These are phyloP conservation scores for Gossypium aridum DNA, from an alignment of 441 rosid genomes.

Conservation along the genomic window DNA sequence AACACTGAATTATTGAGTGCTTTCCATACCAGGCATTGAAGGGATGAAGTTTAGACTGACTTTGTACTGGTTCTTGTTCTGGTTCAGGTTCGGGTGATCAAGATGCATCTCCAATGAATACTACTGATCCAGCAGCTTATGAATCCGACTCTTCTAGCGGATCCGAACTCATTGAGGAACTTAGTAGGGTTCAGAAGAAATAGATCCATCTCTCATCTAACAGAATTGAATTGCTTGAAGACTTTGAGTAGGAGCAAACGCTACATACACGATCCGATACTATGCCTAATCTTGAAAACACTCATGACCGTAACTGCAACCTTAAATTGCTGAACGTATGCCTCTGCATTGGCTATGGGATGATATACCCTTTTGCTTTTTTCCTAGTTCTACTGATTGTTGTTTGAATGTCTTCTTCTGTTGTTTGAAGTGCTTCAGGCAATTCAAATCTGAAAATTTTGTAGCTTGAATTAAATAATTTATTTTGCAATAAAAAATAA, in stretches of 20 bases:
- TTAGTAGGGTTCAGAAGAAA: constrained; percentile 32
- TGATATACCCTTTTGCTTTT: neutral
- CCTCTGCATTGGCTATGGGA: neutral
- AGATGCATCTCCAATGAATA: constrained; percentile 72
- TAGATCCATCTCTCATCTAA: constrained; percentile 14
- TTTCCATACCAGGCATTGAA: neutral
- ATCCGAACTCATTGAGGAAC: constrained; percentile 78
- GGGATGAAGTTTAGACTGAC: constrained; percentile 6
- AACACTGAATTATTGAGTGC: neutral
- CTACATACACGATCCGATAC: neutral
- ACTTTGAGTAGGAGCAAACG: neutral
- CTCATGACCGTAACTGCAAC: neutral
- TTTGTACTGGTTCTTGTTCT: constrained; percentile 23
- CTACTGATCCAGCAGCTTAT: constrained; percentile 33
- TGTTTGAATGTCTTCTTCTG: neutral
- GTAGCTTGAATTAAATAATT: neutral
- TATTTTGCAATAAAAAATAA: neutral
- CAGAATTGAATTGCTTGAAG: constrained; percentile 7
- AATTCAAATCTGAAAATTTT: neutral
- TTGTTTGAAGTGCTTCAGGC: neutral
- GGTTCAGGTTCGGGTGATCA: constrained; percentile 60
- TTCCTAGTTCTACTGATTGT: neutral
- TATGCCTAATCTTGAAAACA: neutral
- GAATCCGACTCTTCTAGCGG: constrained; percentile 82
- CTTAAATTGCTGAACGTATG: neutral